These are phyloP conservation scores for Aspergillus udagawae DNA, from an alignment of 2,329 filamentous ascomycete species.

Conservation along the genomic window DNA sequence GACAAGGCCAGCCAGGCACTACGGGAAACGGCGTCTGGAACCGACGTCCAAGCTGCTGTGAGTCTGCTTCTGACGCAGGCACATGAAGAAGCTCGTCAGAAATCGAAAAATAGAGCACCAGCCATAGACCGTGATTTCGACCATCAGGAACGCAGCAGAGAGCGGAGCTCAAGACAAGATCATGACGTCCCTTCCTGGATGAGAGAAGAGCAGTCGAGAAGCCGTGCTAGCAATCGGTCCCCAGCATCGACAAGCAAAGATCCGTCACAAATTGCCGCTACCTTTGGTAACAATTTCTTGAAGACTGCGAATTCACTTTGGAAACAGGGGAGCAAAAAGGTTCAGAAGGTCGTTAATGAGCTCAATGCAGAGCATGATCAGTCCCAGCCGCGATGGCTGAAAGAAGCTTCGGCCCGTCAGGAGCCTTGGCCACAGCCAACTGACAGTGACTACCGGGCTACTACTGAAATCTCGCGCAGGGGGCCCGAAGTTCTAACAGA, in stretches of 20 bases:
- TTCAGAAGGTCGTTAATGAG: conserved; percentile 88
- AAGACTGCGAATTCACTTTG: conserved; percentile 94
- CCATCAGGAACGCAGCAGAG: conserved; percentile 20
- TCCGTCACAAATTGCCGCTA: conserved; percentile 73
- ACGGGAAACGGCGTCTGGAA: conserved; percentile 71
- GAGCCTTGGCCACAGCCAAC: conserved; percentile 13
- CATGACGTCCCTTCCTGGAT: conserved; percentile 57
- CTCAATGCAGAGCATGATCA: conserved; percentile 70
- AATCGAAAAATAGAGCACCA: conserved; percentile 43
- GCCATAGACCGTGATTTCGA: conserved; percentile 15
- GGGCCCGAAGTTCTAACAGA: conserved; percentile 50
- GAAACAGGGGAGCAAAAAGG: conserved; percentile 90
- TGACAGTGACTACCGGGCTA: conserved; percentile 18
- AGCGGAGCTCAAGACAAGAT: conserved; percentile 23
- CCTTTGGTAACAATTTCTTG: conserved; percentile 76
- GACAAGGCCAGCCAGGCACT: conserved; percentile 80
- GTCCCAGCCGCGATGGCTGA: conserved; percentile 93
- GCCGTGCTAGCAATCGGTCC: conserved; percentile 27
- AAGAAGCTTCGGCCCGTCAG: conserved; percentile 52
- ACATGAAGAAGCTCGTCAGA: conserved; percentile 75
- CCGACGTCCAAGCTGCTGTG: conserved; percentile 80
- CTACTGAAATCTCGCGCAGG: conserved; percentile 12
- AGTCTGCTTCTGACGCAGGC: conserved; percentile 89
- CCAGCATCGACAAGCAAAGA: conserved; percentile 62
- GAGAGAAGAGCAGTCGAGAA: conserved; percentile 46